Base-by-base conservation (phyloP, 805 yeast species). In the Deakozyma indianensis region DNA sequence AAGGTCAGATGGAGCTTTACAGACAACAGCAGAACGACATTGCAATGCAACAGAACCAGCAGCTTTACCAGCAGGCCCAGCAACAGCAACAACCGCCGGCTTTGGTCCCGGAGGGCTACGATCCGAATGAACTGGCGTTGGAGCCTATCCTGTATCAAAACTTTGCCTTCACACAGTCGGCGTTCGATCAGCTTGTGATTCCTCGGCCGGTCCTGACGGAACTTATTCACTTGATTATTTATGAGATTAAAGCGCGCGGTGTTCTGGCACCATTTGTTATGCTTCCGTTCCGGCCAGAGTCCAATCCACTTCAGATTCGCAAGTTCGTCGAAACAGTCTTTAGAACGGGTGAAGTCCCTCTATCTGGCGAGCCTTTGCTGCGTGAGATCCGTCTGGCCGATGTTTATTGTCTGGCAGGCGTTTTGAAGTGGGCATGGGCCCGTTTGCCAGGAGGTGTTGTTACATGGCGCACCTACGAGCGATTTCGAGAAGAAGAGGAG, bases 361-460 rank as follows among this genome's bases (percentile, higher is more conserved):
- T 80, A 22, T 56, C 68, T 1, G 67, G 69, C 4, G 69, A 69
- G 23, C 62, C 63, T 3, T 56, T 76, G 35, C 63, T 67, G 32
- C 60, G 66, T 23, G 65, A 71, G 2, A 67, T 83, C 3, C 59
- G 68, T 42, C 55, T 65, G 43, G 70, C 79, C 0, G 86, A 83
- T 51, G 85, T 77, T 46, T 79, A 74, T 41, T 53, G 47, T 1
- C 63, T 87, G 35, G 76, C 83, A 29, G 73, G 85, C 47, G 80
- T 80, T 1, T 66, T 87, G 48, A 86, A 85, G 58, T 87, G 83
- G 63, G 67, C 85, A 41, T 87, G 96, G 96, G 75, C 88, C 49
- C 68, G 96, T 48, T 62, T 88, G 20, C 80, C 79, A 46, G 74
- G 75, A 49, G 85, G 87, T 51, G 70, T 87, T 24, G 77, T 87